Evolutionary conservation across 1,284 basidiomycete species (phyloP), one percentile per base, ranked within the genome.

Genomic region (Phaffia rhodozyma): DNA sequence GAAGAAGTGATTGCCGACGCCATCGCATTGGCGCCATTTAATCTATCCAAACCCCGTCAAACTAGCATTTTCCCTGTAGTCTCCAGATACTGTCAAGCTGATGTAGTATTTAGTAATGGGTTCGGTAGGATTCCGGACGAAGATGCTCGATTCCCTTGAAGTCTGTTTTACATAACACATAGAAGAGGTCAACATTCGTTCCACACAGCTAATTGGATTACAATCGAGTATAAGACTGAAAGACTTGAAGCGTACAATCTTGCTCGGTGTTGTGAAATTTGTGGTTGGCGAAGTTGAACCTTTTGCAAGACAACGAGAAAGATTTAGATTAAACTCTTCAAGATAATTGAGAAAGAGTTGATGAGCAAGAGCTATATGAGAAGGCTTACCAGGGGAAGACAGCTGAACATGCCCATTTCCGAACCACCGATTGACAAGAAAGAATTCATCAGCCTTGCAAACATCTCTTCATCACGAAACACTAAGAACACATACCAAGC

Each of bases 241-340:
- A 38, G 23, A 29, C 43, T n/a, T 2, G 16, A 29, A 50, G 25
- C 13, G 25, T 18, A 60, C 59, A 63, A 53, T 63, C 62, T 48
- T 63, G 62, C 23, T 63, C 57, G 25, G 62, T 63, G 34, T 53
- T 51, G 74, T 96, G 91, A 74, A 85, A 77, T 62, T 84, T 84
- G 76, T 96, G 91, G 76, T 92, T 86, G 71, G 91, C 90, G 64
- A 93, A 78, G 79, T 96, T 94, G 78, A 94, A 84, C 90, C 89
- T 92, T 71, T 9, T 50, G 34, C 62, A 61, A 49, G 56, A 50
- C 25, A 43, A 50, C 9, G 18, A 58, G 61, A 30, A 34, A 27
- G 47, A 21, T 80, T 73, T 71, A 86, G 38, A 16, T 16, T 16
- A 43, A 2, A 11, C 13, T 43, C 2, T 43, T 16, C 2, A 11